These are phyloP conservation scores for Colletotrichum endophyticum DNA, from an alignment of 2,329 filamentous ascomycete species.

Conservation along the genomic window DNA sequence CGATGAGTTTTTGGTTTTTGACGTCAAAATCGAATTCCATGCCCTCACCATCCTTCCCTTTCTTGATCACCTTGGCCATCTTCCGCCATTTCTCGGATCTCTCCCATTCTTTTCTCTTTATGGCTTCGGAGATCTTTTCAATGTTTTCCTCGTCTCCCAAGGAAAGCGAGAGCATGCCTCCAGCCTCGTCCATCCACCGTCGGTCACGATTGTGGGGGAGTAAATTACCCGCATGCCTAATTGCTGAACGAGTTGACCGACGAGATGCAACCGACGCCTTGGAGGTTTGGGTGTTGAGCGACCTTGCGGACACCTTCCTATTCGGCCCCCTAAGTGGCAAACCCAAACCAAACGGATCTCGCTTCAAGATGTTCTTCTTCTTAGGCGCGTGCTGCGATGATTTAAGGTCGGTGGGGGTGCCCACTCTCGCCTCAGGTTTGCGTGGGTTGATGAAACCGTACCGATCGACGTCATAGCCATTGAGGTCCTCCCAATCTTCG, in stretches of 20 bases:
- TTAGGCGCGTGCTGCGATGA: constrained; percentile 50
- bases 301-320: constrained; percentile 62
- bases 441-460: constrained; percentile 69
- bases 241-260: constrained; percentile 58
- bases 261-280: constrained; percentile 55
- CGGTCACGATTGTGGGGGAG: constrained; percentile 66
- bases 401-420: constrained; percentile 44
- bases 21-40: constrained; percentile 81
- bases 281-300: constrained; percentile 62
- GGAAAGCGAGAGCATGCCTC: constrained; percentile 68
- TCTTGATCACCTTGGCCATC: constrained; percentile 64
- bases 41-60: constrained; percentile 57
- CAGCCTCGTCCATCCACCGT: constrained; percentile 67
- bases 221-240: constrained; percentile 63
- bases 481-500: constrained; percentile 71
- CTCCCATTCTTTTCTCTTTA: constrained; percentile 67
- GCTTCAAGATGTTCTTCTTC: constrained; percentile 50
- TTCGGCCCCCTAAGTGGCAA: constrained; percentile 44
- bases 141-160: constrained; percentile 63
- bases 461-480: constrained; percentile 66
- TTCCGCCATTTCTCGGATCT: constrained; percentile 71
- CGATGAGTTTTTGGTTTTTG: constrained; percentile 82
- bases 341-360: constrained; percentile 39
- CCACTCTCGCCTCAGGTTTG: constrained; percentile 43
- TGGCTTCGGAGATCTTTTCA: constrained; percentile 56